These are phyloP conservation scores for Lipomyces starkeyi DNA, from an alignment of 805 yeast species.

Conservation along the genomic window DNA sequence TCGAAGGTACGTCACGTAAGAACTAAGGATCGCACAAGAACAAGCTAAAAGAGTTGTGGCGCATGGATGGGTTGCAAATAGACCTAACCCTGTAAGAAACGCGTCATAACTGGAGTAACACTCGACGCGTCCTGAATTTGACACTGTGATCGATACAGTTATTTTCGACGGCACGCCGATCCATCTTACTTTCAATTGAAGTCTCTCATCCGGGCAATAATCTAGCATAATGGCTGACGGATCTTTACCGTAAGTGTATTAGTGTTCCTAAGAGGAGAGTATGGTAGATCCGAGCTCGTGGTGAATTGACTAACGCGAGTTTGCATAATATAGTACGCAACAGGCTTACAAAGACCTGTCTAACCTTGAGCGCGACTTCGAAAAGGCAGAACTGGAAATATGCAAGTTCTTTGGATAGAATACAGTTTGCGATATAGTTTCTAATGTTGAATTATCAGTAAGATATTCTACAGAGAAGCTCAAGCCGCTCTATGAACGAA, in stretches of 20 bases:
- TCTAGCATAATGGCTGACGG: not conserved
- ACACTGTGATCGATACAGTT: not conserved
- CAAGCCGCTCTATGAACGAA: slow-evolving; percentile 60
- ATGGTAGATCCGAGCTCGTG: not conserved
- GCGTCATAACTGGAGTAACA: not conserved
- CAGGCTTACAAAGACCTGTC: slow-evolving; percentile 38
- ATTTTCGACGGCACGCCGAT: not conserved
- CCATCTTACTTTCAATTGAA: not conserved
- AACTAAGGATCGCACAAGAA: too few species aligned
- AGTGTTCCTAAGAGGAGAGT: not conserved
- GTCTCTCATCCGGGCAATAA: not conserved
- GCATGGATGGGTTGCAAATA: too few species aligned
- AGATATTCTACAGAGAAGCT: slow-evolving; percentile 47
- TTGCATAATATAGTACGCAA: not conserved
- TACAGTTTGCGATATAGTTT: not conserved
- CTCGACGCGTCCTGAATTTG: not conserved
- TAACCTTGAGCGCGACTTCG: slow-evolving; percentile 39
- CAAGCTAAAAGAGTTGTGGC: too few species aligned
- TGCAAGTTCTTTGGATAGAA: slow-evolving; percentile 12
- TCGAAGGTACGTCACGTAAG: too few species aligned
- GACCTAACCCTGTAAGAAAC: not conserved
- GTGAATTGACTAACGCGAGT: not conserved
- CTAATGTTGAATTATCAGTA: slow-evolving; percentile 17
- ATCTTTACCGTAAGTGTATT: not conserved
- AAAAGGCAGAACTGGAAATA: slow-evolving; percentile 5